These are phyloP conservation scores for Pichia sp. DNA, from an alignment of 1,139 yeast genomes.

Conservation along the genomic window DNA sequence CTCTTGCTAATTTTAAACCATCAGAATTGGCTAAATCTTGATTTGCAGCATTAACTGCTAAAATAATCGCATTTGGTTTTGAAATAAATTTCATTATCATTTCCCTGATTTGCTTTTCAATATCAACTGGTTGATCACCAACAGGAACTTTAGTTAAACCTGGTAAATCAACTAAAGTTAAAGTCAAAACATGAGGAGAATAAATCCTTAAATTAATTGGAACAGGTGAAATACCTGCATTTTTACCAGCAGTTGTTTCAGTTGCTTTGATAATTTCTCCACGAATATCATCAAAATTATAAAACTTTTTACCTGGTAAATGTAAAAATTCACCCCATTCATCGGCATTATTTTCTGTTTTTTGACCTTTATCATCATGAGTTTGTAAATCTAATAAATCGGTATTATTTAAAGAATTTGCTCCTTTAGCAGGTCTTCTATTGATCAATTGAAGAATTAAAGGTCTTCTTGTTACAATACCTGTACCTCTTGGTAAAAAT, in stretches of 20 bases:
- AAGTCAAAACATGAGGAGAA: constrained; percentile 92
- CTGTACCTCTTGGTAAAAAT: constrained; percentile 90
- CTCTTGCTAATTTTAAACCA: constrained; percentile 93
- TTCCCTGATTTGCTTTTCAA: constrained; percentile 88
- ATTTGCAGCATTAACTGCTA: constrained; percentile 95
- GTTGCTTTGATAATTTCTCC: constrained; percentile 90
- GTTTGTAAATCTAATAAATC: constrained; percentile 35
- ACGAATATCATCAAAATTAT: constrained; percentile 86
- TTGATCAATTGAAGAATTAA: constrained; percentile 65
- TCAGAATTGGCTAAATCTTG: constrained; percentile 97
- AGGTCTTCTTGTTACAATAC: constrained; percentile 91
- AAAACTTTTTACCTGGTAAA: constrained; percentile 81
- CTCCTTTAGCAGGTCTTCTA: constrained; percentile 40
- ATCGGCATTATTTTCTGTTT: constrained; percentile 70
- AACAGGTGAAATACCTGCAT: constrained; percentile 84
- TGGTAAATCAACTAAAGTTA: constrained; percentile 94
- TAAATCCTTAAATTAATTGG: constrained; percentile 93
- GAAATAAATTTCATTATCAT: constrained; percentile 92
- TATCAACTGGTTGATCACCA: constrained; percentile 98
- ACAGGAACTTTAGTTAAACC: constrained; percentile 99
- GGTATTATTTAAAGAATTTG: constrained; percentile 21
- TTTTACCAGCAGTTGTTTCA: constrained; percentile 87
- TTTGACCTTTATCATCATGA: constrained; percentile 39
- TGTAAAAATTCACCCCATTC: constrained; percentile 99
- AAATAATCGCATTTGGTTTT: constrained; percentile 91